Percentiles rank a stretch among this genome's conserved stretches.
phyloP scores from a whole-genome alignment of 1,284 basidiomycete species.

The Pisolithus thermaeus region DNA sequence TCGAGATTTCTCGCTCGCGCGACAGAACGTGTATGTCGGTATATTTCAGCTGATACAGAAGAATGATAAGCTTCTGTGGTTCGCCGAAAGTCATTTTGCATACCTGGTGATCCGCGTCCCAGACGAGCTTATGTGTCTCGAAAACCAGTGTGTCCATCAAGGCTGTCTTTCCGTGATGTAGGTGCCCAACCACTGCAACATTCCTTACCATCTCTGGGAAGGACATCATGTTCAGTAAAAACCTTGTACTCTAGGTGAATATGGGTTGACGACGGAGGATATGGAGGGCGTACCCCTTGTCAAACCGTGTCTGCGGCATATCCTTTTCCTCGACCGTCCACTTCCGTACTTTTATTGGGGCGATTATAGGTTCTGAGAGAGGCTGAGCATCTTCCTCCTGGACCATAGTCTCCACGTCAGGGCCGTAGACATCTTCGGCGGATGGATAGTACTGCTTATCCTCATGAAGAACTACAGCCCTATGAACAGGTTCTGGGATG shows the following conservation, averaged over 20 bases:
- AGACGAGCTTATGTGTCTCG: conserved; percentile 92
- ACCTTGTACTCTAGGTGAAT: conserved; percentile 44
- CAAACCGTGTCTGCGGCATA: conserved; percentile 88
- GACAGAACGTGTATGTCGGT: conserved; percentile 94
- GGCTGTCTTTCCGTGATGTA: conserved; percentile 98
- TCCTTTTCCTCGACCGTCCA: conserved; percentile 92
- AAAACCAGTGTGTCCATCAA: conserved; percentile 96
- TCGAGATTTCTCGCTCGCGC: conserved; percentile 85
- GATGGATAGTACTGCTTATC: conserved; percentile 98
- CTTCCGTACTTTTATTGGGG: conserved; percentile 89
- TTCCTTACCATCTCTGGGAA: conserved; percentile 96
- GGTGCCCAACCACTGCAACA: conserved; percentile 89
- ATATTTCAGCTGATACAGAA: conserved; percentile 64
- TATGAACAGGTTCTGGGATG: conserved; percentile 61
- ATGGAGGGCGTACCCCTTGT: conserved; percentile 70
- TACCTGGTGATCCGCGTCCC: conserved; percentile 86
- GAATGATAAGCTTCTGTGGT: conserved; percentile 14
- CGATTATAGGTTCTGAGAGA: conserved; percentile 91
- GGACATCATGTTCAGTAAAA: conserved; percentile 86
- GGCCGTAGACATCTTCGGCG: conserved; percentile 88
- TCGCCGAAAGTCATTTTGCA: conserved; percentile 27
- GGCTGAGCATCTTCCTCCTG: conserved; percentile 99
- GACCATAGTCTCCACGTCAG: conserved; percentile 92
- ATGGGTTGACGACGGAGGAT: background rate
- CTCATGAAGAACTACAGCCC: conserved; percentile 91